phyloP scores from a whole-genome alignment of 192 early-diverging fungal genomes.

The Dissophora ornata region DNA sequence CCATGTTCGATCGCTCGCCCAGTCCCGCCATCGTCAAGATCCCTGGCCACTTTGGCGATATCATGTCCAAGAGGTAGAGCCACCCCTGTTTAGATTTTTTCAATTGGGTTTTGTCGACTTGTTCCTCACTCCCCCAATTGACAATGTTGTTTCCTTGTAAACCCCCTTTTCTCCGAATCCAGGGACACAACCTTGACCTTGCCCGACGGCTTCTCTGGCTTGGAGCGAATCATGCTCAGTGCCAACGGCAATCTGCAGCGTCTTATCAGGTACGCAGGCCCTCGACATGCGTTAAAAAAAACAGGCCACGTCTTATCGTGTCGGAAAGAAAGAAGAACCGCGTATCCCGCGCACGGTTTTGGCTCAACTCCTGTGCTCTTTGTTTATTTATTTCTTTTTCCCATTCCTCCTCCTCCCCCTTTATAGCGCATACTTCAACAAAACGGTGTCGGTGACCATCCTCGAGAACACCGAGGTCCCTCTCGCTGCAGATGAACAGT shows the following conservation, averaged over 20 bases:
- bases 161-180: not conserved
- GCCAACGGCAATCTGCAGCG: constrained; percentile 61
- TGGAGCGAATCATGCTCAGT: constrained; percentile 56
- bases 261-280: constrained; percentile 48
- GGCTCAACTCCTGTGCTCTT: not conserved
- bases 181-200: constrained; percentile 45
- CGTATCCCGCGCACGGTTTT: not conserved
- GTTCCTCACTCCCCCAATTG: not conserved
- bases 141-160: not conserved
- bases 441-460: constrained; percentile 41
- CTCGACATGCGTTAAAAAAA: no score
- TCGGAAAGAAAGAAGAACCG: no score
- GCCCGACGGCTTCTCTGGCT: constrained; percentile 54
- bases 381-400: not conserved
- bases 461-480: constrained; percentile 42
- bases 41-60: constrained; percentile 60
- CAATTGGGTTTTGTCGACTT: no score
- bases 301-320: no score
- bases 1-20: constrained; percentile 44
- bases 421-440: constrained; percentile 60
- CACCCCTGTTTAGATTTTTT: no score
- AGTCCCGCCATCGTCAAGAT: constrained; percentile 43
- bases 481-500: constrained; percentile 17
- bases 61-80: constrained; percentile 49
- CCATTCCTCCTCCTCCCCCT: no score